A percentile compares a stretch with the other conserved stretches of the same genome.
phyloP scores from a whole-genome alignment of 1,284 basidiomycete genomes.

The Erythrobasidium hasegawianum region DNA sequence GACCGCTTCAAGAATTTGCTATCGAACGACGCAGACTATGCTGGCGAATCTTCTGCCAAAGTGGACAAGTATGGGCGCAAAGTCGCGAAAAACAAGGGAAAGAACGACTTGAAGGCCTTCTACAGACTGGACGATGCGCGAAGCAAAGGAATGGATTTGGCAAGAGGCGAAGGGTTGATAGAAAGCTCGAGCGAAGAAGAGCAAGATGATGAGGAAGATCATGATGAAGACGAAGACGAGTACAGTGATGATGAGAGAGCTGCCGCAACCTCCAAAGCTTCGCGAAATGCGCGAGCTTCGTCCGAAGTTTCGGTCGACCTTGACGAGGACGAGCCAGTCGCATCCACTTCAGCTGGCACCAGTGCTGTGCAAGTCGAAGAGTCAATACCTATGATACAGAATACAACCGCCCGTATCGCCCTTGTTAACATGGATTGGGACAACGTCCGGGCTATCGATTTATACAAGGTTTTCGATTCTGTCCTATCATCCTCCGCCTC shows the following conservation, averaged over 20 bases:
- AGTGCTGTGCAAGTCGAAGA: slow-evolving; percentile 36
- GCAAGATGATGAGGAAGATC: slow-evolving; percentile 53
- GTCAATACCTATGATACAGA: slow-evolving; percentile 39
- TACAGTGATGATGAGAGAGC: slow-evolving; percentile 46
- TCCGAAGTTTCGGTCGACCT: slow-evolving; percentile 67
- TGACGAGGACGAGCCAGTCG: slow-evolving; percentile 57
- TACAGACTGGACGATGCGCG: slow-evolving; percentile 60
- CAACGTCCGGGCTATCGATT: slow-evolving; percentile 80
- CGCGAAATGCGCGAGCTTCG: slow-evolving; percentile 37
- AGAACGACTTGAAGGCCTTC: slow-evolving; percentile 74
- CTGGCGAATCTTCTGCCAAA: slow-evolving; percentile 52
- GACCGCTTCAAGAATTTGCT: slow-evolving; percentile 88
- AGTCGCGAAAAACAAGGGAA: slow-evolving; percentile 64
- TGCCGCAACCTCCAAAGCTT: slow-evolving; percentile 37
- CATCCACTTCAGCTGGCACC: slow-evolving; percentile 37
- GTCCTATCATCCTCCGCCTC: slow-evolving; percentile 58
- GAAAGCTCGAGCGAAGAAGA: slow-evolving; percentile 65
- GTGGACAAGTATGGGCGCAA: slow-evolving; percentile 91
- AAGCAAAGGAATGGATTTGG: slow-evolving; percentile 64
- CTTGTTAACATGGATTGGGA: slow-evolving; percentile 99
- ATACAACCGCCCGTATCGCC: slow-evolving; percentile 68
- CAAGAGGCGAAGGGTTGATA: slow-evolving; percentile 78
- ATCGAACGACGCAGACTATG: slow-evolving; percentile 3
- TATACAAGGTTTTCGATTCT: slow-evolving; percentile 91
- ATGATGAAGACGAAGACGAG: slow-evolving; percentile 49